phyloP scores from a whole-genome alignment of 805 yeast species.

The Candida chauliodis region DNA sequence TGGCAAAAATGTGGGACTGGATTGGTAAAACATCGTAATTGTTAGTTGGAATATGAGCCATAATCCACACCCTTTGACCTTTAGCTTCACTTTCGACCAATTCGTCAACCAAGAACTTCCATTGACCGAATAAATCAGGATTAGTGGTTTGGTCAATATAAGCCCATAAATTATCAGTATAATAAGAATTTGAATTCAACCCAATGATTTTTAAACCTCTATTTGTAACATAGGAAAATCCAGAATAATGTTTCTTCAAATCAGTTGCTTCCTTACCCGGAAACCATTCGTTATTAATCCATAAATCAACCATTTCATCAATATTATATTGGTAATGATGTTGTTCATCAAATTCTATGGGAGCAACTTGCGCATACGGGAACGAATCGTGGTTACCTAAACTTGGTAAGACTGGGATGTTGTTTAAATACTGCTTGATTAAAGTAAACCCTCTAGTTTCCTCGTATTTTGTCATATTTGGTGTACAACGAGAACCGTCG shows the following conservation, averaged over 20 bases:
- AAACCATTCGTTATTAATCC: conserved; percentile 34
- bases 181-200: conserved; percentile 64
- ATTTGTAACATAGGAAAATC: conserved; percentile 53
- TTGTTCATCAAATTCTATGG: conserved; percentile 27
- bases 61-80: conserved; percentile 67
- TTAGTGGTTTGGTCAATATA: conserved; percentile 52
- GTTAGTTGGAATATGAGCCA: conserved; percentile 62
- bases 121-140: conserved; percentile 60
- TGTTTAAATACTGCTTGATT: conserved; percentile 47
- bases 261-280: conserved; percentile 21
- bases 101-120: conserved; percentile 59
- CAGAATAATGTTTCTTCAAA: conserved; percentile 53
- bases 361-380: conserved; percentile 70
- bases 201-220: conserved; percentile 58
- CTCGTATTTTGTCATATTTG: conserved; percentile 63
- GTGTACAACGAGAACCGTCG: conserved; percentile 47
- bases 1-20: conserved; percentile 51
- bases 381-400: conserved; percentile 71
- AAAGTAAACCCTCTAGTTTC: conserved; percentile 68
- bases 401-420: conserved; percentile 57
- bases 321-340: conserved; percentile 33
- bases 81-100: conserved; percentile 53
- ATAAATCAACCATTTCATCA: conserved; percentile 31
- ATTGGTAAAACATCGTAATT: conserved; percentile 55
- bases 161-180: conserved; percentile 50